Base-by-base conservation (phyloP, 148 eudicot genomes). In the Drosera capensis region DNA sequence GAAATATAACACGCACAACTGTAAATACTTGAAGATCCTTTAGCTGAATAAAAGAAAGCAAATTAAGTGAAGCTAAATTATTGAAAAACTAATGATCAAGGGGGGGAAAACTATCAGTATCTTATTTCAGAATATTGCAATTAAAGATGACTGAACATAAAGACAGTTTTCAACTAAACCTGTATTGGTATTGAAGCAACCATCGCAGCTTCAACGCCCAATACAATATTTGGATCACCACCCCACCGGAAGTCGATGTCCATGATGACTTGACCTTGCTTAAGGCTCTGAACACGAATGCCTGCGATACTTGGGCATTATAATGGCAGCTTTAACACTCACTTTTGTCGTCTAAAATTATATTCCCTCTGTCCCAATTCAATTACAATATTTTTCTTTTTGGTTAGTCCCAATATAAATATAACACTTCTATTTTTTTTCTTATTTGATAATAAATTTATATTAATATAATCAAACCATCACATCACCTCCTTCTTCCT, bases 181-280 rank as follows among this genome's bases (percentile, higher is more conserved):
- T 90, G 97, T 60, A 90, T 84, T 36, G 97, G 97, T 52, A 90
- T 64, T 25, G 87, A 80, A 43, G 95, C 97, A 70, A 90, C 75
- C 38, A 52, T 67, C 44, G 84, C 96, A 62, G 97, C 94, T 67
- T 80, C 75, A 52, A 84, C 78, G 44, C 72, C 87, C 51, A 90
- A 57, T 20, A 90, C 44, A 35, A 90, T 90, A 64, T 65, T 85
- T 21, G 95, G 93, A 56, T 90, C 79, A 48, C 97, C 97, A 49
- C 97, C 97, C 97, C 97, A 90, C 34, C 83, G 72, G 44, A 90
- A 63, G 69, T 90, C 95, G 49, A 90, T 75, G 55, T 90, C 97
- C 97, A 90, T 90, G 23, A 74, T 84, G 43, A 90, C 72, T 70
- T 84, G 97, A 59, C 85, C 70, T 64, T 78, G 59, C 68, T 84